Evolutionary conservation across 139 green algal species (phyloP).

Genomic region (Coccomyxa sp.): DNA sequence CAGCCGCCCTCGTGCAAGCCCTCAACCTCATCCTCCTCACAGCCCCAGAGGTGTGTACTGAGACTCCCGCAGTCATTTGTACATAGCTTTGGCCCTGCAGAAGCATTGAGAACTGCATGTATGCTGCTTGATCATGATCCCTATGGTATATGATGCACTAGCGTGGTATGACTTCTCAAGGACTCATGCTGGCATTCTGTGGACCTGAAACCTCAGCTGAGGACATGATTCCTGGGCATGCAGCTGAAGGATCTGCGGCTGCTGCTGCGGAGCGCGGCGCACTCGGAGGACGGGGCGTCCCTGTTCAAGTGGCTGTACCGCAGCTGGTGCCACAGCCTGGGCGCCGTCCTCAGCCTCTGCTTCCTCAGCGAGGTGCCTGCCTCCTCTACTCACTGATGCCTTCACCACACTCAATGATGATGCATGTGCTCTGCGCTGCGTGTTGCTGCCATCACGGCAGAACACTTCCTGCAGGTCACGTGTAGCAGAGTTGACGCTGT

Average conservation of each 20-base stretch:
- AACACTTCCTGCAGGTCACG: not conserved
- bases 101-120: no score
- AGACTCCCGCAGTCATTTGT: no score
- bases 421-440: not conserved
- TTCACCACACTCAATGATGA: no score
- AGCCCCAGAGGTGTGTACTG: conserved; percentile 66
- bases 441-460: not conserved
- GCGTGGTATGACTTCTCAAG: not conserved
- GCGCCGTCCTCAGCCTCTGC: conserved; percentile 79
- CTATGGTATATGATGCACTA: not conserved
- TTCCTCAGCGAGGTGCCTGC: conserved; percentile 61
- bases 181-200: no score
- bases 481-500: no score
- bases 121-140: not conserved
- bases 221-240: not conserved
- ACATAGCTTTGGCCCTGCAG: no score
- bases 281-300: conserved; percentile 24
- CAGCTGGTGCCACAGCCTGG: conserved; percentile 74
- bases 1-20: conserved; percentile 74
- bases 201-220: no score
- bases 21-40: conserved; percentile 94
- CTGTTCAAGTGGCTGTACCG: conserved; percentile 78
- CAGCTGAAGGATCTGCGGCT: conserved; percentile 21
- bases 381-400: not conserved
- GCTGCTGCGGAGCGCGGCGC: conserved; percentile 14